These are phyloP conservation scores for Boletus huronensis DNA, from an alignment of 768 basidiomycete species.

Conservation along the genomic window DNA sequence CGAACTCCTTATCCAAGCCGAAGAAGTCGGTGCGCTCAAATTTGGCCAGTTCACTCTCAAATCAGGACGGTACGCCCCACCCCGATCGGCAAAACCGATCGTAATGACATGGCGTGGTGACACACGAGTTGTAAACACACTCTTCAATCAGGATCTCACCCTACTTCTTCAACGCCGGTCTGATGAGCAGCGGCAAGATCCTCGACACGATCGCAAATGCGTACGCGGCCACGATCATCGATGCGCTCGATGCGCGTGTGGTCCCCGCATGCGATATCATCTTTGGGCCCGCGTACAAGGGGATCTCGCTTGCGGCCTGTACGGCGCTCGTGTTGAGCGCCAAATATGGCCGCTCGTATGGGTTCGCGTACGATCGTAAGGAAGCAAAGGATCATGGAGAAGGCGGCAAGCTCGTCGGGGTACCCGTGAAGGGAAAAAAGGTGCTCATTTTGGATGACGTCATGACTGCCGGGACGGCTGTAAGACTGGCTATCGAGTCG, in stretches of 20 bases:
- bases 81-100: not conserved
- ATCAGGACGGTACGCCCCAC: constrained; percentile 75
- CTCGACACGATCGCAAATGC: constrained; percentile 74
- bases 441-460: constrained; percentile 96
- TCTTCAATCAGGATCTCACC: constrained; percentile 65
- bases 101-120: not conserved
- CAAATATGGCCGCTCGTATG: constrained; percentile 60
- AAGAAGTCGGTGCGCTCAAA: constrained; percentile 71
- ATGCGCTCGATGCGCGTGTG: constrained; percentile 29
- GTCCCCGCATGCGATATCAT: constrained; percentile 69
- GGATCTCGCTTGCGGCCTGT: constrained; percentile 87
- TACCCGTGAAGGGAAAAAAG: constrained; percentile 70
- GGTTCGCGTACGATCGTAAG: constrained; percentile 91
- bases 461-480: constrained; percentile 89
- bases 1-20: constrained; percentile 65
- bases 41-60: constrained; percentile 94
- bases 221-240: constrained; percentile 79
- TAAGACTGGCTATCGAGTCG: constrained; percentile 76
- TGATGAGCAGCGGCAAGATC: constrained; percentile 80
- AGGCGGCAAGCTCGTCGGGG: constrained; percentile 88
- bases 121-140: not conserved
- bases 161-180: constrained; percentile 96
- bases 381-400: constrained; percentile 96
- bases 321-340: constrained; percentile 74
- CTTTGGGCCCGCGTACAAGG: constrained; percentile 98